A percentile compares a stretch with the other conserved stretches of the same genome.
Evolutionary conservation across 1,284 basidiomycete species (phyloP).

Genomic region (Leccinum olivaceoglutinosum): DNA sequence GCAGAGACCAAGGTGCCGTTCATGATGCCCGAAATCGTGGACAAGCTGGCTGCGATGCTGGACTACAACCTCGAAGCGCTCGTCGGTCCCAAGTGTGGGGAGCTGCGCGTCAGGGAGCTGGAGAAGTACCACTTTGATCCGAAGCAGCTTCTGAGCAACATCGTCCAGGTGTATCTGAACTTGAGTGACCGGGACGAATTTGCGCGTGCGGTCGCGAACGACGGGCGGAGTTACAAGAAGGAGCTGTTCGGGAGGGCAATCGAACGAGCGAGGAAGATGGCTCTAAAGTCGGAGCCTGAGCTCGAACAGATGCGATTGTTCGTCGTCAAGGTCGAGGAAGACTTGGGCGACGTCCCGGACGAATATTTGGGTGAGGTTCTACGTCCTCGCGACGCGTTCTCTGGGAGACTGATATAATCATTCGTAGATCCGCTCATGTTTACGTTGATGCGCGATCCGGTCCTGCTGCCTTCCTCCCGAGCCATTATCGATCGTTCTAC

Average conservation of each 20-base stretch:
- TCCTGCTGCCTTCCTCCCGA: constrained; percentile 70
- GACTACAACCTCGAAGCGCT: constrained; percentile 92
- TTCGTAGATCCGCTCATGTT: constrained; percentile 83
- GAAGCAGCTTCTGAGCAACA: constrained; percentile 76
- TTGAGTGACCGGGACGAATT: constrained; percentile 80
- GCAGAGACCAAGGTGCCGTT: constrained; percentile 90
- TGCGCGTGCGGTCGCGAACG: constrained; percentile 84
- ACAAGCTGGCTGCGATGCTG: constrained; percentile 93
- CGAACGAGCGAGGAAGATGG: constrained; percentile 59
- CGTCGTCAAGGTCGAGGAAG: constrained; percentile 86
- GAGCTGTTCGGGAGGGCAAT: constrained; percentile 83
- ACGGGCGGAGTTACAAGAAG: constrained; percentile 88
- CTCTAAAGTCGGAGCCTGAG: constrained; percentile 79
- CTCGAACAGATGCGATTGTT: constrained; percentile 72
- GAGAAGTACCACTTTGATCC: constrained; percentile 92
- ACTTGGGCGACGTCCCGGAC: constrained; percentile 91
- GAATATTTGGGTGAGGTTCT: constrained; percentile 78
- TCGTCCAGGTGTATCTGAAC: constrained; percentile 91
- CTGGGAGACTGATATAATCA: not conserved
- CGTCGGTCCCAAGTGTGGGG: constrained; percentile 80
- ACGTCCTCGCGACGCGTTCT: not conserved
- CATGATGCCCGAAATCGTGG: constrained; percentile 95
- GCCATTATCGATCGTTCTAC: constrained; percentile 85
- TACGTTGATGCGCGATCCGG: constrained; percentile 95
- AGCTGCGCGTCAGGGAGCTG: constrained; percentile 82